These are phyloP conservation scores for Scutellaria baicalensis DNA, from an alignment of 257 asterid species.

Conservation along the genomic window DNA sequence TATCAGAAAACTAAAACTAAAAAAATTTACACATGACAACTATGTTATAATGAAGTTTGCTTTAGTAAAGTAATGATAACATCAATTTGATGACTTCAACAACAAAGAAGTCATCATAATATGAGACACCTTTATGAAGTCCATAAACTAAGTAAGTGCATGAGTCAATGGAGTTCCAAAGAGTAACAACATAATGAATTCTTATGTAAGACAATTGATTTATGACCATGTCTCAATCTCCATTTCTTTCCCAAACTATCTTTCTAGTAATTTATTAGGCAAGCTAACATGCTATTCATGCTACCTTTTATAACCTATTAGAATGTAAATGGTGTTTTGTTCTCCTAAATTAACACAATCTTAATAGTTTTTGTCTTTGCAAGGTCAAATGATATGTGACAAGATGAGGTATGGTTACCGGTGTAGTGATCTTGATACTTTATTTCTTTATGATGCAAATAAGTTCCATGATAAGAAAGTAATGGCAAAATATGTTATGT, in stretches of 20 bases:
- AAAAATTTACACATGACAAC: not conserved
- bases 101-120: not conserved
- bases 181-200: not conserved
- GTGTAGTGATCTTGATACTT: conserved; percentile 90
- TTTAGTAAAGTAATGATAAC: not conserved
- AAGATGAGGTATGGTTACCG: conserved; percentile 36
- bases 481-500: conserved; percentile 2
- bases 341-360: not conserved
- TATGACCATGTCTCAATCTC: not conserved
- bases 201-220: too few relatives aligned
- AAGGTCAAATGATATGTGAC: not conserved
- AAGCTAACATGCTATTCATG: not conserved
- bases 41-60: not conserved
- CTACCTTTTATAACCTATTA: not conserved
- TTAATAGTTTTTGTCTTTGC: not conserved
- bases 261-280: not conserved
- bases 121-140: not conserved
- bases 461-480: conserved; percentile 61
- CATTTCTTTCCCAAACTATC: not conserved
- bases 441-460: conserved; percentile 85
- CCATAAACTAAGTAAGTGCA: not conserved
- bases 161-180: not conserved
- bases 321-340: not conserved
- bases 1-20: conserved; percentile 8
- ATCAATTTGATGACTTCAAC: not conserved